These are phyloP conservation scores for Sugiyamaella sp. DNA, from an alignment of 1,139 yeast species.

Conservation along the genomic window DNA sequence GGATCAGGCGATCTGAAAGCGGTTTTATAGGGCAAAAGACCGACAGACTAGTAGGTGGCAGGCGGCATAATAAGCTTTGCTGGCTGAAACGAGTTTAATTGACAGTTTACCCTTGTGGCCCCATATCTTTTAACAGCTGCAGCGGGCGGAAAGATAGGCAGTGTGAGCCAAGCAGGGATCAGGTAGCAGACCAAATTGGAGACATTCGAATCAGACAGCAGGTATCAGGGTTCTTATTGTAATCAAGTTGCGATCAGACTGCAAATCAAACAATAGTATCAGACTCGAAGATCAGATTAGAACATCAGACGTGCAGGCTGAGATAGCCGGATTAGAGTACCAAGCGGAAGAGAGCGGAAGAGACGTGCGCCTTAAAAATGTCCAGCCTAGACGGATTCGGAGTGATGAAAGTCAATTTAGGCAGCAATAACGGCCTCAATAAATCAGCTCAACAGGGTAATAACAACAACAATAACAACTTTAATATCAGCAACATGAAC, in stretches of 20 bases:
- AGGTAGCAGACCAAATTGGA: neutral
- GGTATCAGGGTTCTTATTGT: too few species aligned
- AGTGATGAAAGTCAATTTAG: conserved; percentile 25
- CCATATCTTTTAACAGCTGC: too few species aligned
- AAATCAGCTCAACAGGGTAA: conserved; percentile 6
- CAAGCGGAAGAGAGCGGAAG: too few species aligned
- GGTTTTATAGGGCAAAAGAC: too few species aligned
- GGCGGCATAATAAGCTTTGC: neutral
- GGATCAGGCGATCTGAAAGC: too few species aligned
- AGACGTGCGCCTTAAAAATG: conserved; percentile 6
- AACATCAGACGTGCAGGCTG: neutral
- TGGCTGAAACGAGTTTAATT: neutral
- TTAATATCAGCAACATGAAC: conserved; percentile 16
- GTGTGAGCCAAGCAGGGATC: neutral
- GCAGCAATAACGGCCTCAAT: conserved; percentile 12
- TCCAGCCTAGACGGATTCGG: conserved; percentile 27
- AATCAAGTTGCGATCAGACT: too few species aligned
- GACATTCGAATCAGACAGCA: too few species aligned
- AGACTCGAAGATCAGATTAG: neutral
- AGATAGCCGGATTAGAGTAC: too few species aligned
- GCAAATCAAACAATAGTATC: too few species aligned
- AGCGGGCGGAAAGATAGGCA: too few species aligned
- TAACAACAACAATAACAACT: conserved; percentile 10
- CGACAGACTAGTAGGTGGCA: too few species aligned
- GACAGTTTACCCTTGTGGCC: neutral